Evolutionary conservation across 495 filamentous ascomycete species (phyloP).

Genomic region (Penicillium pulvis): DNA sequence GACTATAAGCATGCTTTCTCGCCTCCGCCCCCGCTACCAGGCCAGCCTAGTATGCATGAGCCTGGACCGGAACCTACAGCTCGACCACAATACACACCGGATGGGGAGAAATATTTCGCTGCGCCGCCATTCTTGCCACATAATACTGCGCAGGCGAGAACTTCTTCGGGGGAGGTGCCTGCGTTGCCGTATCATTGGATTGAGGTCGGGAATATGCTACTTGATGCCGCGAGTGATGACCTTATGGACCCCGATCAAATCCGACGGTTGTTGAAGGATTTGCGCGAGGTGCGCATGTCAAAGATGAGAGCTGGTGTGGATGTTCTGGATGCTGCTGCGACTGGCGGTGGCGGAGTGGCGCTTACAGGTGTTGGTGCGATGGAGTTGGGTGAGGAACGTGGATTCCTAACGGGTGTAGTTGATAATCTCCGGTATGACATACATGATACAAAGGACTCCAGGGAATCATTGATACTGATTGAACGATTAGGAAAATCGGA

Average conservation of each 20-base stretch:
- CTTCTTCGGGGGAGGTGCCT: conserved; percentile 38
- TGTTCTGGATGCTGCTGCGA: conserved; percentile 63
- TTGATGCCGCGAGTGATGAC: conserved; percentile 84
- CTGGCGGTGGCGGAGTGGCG: conserved; percentile 65
- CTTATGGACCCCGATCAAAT: conserved; percentile 74
- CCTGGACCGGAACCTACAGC: conserved; percentile 33
- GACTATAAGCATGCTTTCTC: conserved; percentile 67
- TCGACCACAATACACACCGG: conserved; percentile 42
- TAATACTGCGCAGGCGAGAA: conserved; percentile 38
- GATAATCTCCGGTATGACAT: conserved; percentile 70
- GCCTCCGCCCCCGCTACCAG: conserved; percentile 65
- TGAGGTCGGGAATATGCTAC: conserved; percentile 80
- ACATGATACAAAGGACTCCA: neutral
- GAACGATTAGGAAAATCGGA: conserved; percentile 40
- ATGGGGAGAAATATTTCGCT: conserved; percentile 43
- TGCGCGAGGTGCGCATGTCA: conserved; percentile 84
- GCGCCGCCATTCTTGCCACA: conserved; percentile 46
- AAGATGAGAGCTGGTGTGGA: conserved; percentile 80
- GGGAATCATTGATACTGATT: conserved; percentile 7
- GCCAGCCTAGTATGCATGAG: conserved; percentile 36
- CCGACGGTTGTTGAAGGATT: conserved; percentile 72
- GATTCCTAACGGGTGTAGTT: conserved; percentile 81
- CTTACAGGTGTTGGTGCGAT: conserved; percentile 86
- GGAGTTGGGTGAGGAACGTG: conserved; percentile 86
- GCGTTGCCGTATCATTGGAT: conserved; percentile 93